Evolutionary conservation across 768 basidiomycete species (phyloP).

Genomic region (Russula sp.): DNA sequence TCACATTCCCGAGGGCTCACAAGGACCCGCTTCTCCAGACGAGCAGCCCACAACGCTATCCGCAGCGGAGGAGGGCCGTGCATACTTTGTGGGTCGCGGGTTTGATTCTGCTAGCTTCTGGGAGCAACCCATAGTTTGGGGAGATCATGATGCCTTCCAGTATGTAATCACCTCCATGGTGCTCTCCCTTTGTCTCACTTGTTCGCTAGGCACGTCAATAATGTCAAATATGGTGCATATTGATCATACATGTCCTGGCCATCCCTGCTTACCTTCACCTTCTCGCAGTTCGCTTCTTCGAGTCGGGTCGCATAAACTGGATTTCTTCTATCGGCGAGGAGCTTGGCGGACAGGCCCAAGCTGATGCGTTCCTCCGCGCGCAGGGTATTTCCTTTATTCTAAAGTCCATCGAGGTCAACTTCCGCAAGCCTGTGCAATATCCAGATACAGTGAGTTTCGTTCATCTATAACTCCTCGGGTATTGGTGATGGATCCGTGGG

Average conservation of each 20-base stretch:
- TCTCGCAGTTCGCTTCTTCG: constrained; percentile 58
- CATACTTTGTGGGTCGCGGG: constrained; percentile 46
- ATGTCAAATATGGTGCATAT: constrained; percentile 63
- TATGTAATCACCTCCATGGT: constrained; percentile 38
- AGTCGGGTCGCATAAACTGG: constrained; percentile 73
- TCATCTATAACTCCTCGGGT: background rate
- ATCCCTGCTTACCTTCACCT: background rate
- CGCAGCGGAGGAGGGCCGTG: constrained; percentile 41
- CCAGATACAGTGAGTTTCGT: constrained; percentile 59
- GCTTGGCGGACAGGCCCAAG: constrained; percentile 56
- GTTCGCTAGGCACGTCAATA: constrained; percentile 68
- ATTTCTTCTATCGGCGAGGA: constrained; percentile 53
- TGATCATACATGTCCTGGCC: background rate
- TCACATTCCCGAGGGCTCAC: constrained; percentile 55
- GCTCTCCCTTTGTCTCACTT: background rate
- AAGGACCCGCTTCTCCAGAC: constrained; percentile 60
- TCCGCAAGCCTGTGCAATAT: constrained; percentile 66
- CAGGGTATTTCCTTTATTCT: constrained; percentile 71
- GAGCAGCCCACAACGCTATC: constrained; percentile 34
- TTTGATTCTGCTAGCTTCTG: constrained; percentile 67
- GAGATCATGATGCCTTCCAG: constrained; percentile 78
- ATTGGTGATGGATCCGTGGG: constrained; percentile 1
- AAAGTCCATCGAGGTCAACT: constrained; percentile 66
- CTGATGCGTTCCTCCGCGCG: constrained; percentile 56
- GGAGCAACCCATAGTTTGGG: constrained; percentile 78